Conservation (phyloP, 1,284 basidiomycete species). For the Ceratobasidium sp. region DNA sequence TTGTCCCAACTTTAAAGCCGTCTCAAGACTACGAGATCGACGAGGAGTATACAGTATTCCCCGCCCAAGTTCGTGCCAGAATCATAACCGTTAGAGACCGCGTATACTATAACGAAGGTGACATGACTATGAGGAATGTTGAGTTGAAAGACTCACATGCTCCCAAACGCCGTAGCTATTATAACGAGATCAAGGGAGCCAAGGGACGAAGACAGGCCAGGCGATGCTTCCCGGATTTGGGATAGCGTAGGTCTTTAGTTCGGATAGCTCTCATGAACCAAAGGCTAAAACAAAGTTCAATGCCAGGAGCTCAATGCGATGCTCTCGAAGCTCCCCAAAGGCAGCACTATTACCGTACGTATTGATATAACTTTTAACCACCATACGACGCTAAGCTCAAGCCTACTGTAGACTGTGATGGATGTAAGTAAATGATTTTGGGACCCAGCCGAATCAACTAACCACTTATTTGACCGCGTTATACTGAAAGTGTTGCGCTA, state of each 20-base stretch:
- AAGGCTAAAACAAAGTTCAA: no score
- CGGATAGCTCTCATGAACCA: no score
- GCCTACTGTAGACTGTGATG: background rate
- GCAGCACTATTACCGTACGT: background rate
- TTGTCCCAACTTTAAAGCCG: no score
- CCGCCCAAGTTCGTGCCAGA: no score
- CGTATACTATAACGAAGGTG: background rate
- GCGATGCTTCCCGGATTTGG: no score
- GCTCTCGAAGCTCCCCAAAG: background rate
- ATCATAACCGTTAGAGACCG: background rate
- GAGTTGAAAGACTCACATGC: no score
- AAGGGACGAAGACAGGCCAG: no score
- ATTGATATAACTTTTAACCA: background rate
- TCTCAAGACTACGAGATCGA: no score
- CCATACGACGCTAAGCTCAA: background rate
- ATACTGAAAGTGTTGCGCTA: slow-evolving; percentile 15
- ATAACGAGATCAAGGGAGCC: no score
- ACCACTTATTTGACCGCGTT: background rate
- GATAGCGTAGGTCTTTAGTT: no score
- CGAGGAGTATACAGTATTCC: no score
- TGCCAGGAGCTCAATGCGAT: background rate
- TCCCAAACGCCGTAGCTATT: no score
- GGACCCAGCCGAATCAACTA: background rate
- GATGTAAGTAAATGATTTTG: background rate
- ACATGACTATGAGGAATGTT: background rate